Evolutionary conservation across 2,329 filamentous ascomycete genomes (phyloP), one percentile per base, ranked within the genome.

Genomic region (Colletotrichum filicis): DNA sequence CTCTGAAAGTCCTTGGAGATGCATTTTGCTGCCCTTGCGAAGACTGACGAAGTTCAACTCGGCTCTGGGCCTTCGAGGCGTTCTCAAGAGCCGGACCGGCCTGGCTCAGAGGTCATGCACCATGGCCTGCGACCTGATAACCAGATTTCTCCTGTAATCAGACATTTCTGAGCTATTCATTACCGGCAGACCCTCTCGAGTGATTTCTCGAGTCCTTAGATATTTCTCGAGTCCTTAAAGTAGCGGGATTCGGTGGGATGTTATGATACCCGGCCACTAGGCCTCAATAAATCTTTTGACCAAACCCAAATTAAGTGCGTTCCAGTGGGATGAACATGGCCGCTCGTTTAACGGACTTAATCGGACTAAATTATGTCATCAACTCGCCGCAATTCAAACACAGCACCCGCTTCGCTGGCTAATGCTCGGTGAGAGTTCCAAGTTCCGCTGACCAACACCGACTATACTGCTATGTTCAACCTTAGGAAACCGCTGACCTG

Each of bases 231-330:
- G 16, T 26, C 24, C 55, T 4, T 9, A 9, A 24, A 9, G 16
- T 14, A 14, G 53, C 26, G 16, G 12, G 12, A 19, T 5, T 8
- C 28, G 1, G 60, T 28, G 6, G 24, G 4, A 53, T 35, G 12
- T 56, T 52, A 65, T 65, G 62, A 65, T 65, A 65, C 62, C 62
- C 62, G 62, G 62, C 62, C 62, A 42, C n/a, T 24, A 30, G 62
- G 62, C 49, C 49, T 42, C 16, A 42, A 56, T 28, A 56, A 8
- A 65, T 42, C 49, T 42, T 6, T n/a, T 60, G 22, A 16, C 3
- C 16, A 26, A 46, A 46, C 35, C 37, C 16, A 42, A 42, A 42
- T 42, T 19, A 12, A 19, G 16, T 42, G 37, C 6, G 37, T 42
- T 42, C 37, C 5, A 42, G 37, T 16, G 16, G 37, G 37, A 42